A percentile compares a stretch with the other conserved stretches of the same genome.
These are phyloP conservation scores for Allantophomopsis cytisporea DNA, from an alignment of 2,329 filamentous ascomycete genomes.

Conservation along the genomic window DNA sequence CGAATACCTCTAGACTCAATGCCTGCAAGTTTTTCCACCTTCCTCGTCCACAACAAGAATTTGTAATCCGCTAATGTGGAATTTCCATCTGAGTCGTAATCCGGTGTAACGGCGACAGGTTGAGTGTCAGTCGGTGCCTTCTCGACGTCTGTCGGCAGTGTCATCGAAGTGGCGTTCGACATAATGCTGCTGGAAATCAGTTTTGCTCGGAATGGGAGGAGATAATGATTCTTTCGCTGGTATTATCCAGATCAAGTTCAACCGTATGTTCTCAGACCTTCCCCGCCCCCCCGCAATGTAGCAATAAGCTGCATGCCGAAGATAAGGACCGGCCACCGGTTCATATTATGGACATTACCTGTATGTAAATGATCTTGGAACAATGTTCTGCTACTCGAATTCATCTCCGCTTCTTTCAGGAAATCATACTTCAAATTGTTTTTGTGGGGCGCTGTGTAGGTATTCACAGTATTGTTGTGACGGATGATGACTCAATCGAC, in stretches of 20 bases:
- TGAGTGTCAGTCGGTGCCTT: constrained; percentile 4
- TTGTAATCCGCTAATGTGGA: constrained; percentile 3
- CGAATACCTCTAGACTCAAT: constrained; percentile 44
- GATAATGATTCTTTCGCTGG: constrained; percentile 98
- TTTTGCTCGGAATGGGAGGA: constrained; percentile 24
- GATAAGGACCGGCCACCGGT: constrained; percentile 10
- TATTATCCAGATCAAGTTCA: constrained; percentile 97
- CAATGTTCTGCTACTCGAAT: constrained; percentile 8
- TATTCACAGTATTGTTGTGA: too few relatives aligned
- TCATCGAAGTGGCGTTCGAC: constrained; percentile 5
- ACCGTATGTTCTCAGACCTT: constrained; percentile 78
- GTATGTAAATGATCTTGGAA: constrained; percentile 10
- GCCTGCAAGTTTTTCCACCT: constrained; percentile 11
- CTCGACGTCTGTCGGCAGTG: constrained; percentile 6
- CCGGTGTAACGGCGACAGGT: constrained; percentile 1
- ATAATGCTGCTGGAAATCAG: constrained; percentile 6
- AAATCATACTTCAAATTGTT: too few relatives aligned
- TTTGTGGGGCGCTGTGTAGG: too few relatives aligned
- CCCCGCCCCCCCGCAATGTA: constrained; percentile 3
- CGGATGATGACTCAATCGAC: too few relatives aligned
- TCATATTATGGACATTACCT: constrained; percentile 8
- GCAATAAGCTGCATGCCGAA: constrained; percentile 4
- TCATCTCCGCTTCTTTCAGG: constrained; percentile 1
- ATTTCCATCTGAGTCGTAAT: constrained; percentile 6
- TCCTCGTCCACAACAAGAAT: constrained; percentile 7